Evolutionary conservation across 1,139 yeast species (phyloP).

Genomic region (Nakaseomyces sp.): DNA sequence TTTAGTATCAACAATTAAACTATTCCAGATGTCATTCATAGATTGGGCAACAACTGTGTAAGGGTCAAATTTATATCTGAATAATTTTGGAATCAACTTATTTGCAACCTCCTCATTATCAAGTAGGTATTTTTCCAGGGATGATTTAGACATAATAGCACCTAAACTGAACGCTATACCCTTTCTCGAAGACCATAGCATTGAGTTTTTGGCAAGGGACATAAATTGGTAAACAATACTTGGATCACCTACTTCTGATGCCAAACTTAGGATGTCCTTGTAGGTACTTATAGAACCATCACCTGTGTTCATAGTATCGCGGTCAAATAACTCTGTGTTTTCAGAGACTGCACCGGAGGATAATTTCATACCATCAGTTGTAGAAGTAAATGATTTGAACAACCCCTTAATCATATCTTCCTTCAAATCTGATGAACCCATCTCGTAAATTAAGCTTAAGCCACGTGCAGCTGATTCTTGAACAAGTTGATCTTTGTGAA

Average conservation of each 20-base stretch:
- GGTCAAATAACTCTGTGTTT: conserved; percentile 80
- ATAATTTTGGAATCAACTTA: conserved; percentile 70
- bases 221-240: conserved; percentile 87
- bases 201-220: conserved; percentile 82
- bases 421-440: conserved; percentile 60
- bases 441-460: conserved; percentile 68
- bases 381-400: conserved; percentile 62
- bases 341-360: conserved; percentile 62
- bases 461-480: conserved; percentile 94
- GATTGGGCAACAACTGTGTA: conserved; percentile 62
- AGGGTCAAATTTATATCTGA: conserved; percentile 81
- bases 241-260: conserved; percentile 94
- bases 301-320: conserved; percentile 68
- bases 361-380: conserved; percentile 2
- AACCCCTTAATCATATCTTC: conserved; percentile 71
- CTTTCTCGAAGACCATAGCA: conserved; percentile 85
- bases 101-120: conserved; percentile 47
- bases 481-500: conserved; percentile 71
- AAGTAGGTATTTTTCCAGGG: conserved; percentile 54
- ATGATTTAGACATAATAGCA: conserved; percentile 69
- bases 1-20: conserved; percentile 56
- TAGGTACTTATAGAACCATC: conserved; percentile 86
- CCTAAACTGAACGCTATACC: conserved; percentile 94
- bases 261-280: conserved; percentile 73
- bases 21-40: conserved; percentile 84